Evolutionary conservation across 129 eudicot genomes (phyloP), one percentile per base, ranked within the genome.

Genomic region (Gnaphalium uliginosum): DNA sequence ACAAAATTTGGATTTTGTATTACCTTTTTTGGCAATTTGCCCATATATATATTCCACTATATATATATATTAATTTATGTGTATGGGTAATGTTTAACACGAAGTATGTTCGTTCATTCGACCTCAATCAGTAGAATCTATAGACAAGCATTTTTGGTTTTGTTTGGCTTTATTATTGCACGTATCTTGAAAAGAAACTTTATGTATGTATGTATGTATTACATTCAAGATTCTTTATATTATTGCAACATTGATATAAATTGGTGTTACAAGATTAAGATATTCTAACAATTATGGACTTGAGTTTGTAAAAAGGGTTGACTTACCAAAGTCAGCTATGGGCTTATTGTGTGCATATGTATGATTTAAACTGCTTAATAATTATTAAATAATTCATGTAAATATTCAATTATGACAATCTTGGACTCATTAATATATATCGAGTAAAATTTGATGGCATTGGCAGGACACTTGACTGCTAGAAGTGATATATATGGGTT

Each of bases 401-500:
- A 46, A n/a, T 46, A 1, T 46, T 13, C 53, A 46, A 46, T 46
- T 46, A 9, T 46, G 53, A 46, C 13, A 46, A 46, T 46, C 53
- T 46, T 14, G 18, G 6, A 14, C 53, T 46, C 53, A 11, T 41
- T 41, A 10, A 9, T 41, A 10, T 41, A 15, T 10, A 41, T 6
- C 48, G 5, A 41, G 15, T 41, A 53, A 5, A 18, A 37, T 32
- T 21, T 67, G 37, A 61, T 68, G 71, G 26, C 61, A 37, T 69
- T 57, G 39, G 35, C 85, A 94, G 98, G 98, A n/a, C 98, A 90
- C 80, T 79, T 94, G 82, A 88, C 97, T 11, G 87, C 93, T 14
- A 87, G 91, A 77, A 88, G 98, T 67, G 98, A 94, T 72, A 86
- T 88, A 43, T 94, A 94, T 66, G 98, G 96, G 57, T 90, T 86